Conservation (phyloP, 805 yeast genomes). For the Sungouiozyma ichnusensis region DNA sequence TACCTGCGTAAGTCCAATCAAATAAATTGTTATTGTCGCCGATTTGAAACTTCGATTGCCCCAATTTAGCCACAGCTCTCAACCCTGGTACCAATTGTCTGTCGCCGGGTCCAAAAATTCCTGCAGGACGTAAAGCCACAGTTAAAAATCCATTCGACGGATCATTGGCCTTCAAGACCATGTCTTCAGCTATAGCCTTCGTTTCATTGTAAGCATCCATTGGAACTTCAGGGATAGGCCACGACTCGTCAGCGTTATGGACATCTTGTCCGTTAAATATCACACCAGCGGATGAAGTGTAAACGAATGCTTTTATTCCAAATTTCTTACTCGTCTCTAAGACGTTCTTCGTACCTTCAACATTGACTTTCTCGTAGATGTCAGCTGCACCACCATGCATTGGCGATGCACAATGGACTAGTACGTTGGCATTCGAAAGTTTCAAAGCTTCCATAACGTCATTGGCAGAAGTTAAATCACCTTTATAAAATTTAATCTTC, state of each 20-base stretch:
- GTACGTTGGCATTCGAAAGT: constrained; percentile 51
- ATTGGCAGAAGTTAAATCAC: constrained; percentile 69
- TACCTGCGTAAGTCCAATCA: constrained; percentile 97
- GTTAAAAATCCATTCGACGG: constrained; percentile 51
- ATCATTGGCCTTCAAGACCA: constrained; percentile 66
- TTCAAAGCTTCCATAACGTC: constrained; percentile 59
- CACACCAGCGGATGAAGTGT: constrained; percentile 96
- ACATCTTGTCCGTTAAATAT: constrained; percentile 92
- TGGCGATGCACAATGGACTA: constrained; percentile 96
- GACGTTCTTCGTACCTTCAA: constrained; percentile 74
- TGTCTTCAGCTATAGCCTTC: constrained; percentile 80
- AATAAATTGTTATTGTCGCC: constrained; percentile 91
- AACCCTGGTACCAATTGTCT: constrained; percentile 92
- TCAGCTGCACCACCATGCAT: constrained; percentile 79
- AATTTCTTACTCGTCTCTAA: constrained; percentile 47
- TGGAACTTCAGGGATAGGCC: constrained; percentile 85
- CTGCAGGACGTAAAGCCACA: constrained; percentile 90
- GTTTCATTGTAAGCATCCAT: constrained; percentile 97
- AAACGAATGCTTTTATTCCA: constrained; percentile 57
- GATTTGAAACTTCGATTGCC: constrained; percentile 85
- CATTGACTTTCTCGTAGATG: constrained; percentile 82
- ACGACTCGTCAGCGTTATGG: constrained; percentile 82
- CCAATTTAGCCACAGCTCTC: constrained; percentile 67
- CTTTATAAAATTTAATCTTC: constrained; percentile 54
- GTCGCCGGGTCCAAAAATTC: constrained; percentile 98